These are phyloP conservation scores for Botryosphaeria dothidea DNA, from an alignment of 2,329 filamentous ascomycete species.

Conservation along the genomic window DNA sequence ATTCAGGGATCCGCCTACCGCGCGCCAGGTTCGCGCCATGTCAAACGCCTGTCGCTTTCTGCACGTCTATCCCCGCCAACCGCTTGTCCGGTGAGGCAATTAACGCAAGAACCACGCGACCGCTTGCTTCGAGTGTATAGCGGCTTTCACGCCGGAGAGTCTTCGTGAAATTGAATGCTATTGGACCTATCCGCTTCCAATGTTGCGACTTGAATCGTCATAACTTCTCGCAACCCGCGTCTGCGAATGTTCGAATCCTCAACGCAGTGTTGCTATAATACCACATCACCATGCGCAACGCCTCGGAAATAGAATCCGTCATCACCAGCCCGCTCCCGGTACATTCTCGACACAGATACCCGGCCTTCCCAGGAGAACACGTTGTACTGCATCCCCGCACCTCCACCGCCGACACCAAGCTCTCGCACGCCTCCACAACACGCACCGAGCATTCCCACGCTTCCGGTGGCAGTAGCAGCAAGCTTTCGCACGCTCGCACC, in stretches of 20 bases:
- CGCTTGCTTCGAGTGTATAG: not conserved
- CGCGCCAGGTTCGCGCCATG: not conserved
- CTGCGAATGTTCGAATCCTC: not conserved
- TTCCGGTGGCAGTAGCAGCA: not conserved
- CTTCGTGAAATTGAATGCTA: not conserved
- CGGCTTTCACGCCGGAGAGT: not conserved
- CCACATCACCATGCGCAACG: not conserved
- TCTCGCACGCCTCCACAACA: not conserved
- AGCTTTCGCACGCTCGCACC: not conserved
- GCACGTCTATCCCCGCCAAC: not conserved
- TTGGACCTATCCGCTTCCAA: not conserved
- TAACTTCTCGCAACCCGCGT: no score
- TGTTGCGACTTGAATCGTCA: no score
- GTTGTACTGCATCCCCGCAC: not conserved
- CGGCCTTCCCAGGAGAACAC: not conserved
- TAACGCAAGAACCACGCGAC: not conserved
- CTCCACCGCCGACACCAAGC: not conserved
- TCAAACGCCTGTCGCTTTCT: not conserved
- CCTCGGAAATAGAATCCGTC: not conserved
- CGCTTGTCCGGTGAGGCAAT: not conserved
- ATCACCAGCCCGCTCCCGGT: not conserved
- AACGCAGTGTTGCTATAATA: not conserved
- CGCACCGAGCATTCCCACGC: not conserved
- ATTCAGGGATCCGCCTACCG: not conserved
- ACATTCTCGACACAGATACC: not conserved